Conservation (phyloP, 495 filamentous ascomycete species). For the Collariella sp. region DNA sequence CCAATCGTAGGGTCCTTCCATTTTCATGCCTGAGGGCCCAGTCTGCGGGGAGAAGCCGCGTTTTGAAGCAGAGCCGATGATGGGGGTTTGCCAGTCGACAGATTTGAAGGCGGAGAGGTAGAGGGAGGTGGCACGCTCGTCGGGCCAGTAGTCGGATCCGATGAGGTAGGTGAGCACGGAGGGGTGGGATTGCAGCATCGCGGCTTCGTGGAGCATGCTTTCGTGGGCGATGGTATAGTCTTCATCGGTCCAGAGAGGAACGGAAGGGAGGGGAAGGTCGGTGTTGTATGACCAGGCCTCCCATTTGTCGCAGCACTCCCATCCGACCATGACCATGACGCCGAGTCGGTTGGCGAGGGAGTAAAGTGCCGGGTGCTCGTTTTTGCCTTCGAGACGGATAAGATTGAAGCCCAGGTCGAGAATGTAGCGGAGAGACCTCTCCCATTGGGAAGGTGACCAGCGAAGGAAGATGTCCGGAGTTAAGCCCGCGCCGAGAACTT, state of each 20-base stretch:
- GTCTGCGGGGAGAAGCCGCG: constrained; percentile 44
- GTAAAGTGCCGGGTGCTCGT: constrained; percentile 54
- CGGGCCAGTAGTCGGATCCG: constrained; percentile 56
- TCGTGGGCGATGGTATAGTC: constrained; percentile 49
- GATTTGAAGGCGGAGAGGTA: constrained; percentile 43
- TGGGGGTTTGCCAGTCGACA: constrained; percentile 49
- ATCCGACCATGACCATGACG: constrained; percentile 54
- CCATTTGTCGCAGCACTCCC: constrained; percentile 66
- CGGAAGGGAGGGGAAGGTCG: constrained; percentile 33
- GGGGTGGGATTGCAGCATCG: constrained; percentile 51
- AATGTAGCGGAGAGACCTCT: constrained; percentile 40
- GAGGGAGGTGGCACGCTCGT: constrained; percentile 44
- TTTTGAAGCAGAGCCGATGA: constrained; percentile 50
- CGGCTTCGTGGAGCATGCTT: constrained; percentile 52
- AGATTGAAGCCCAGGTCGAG: constrained; percentile 56
- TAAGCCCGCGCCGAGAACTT: constrained; percentile 53
- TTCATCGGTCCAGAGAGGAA: constrained; percentile 37
- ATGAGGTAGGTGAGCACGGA: constrained; percentile 49
- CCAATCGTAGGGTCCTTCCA: constrained; percentile 63
- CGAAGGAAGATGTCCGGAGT: constrained; percentile 54
- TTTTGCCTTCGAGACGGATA: constrained; percentile 55
- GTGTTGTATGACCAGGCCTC: constrained; percentile 56
- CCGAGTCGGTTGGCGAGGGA: constrained; percentile 50
- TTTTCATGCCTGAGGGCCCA: constrained; percentile 53
- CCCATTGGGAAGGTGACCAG: constrained; percentile 39